A percentile compares a stretch with the other conserved stretches of the same genome.
These are phyloP conservation scores for Medicago ruthenica DNA, from an alignment of 306 rosid species.

Conservation along the genomic window DNA sequence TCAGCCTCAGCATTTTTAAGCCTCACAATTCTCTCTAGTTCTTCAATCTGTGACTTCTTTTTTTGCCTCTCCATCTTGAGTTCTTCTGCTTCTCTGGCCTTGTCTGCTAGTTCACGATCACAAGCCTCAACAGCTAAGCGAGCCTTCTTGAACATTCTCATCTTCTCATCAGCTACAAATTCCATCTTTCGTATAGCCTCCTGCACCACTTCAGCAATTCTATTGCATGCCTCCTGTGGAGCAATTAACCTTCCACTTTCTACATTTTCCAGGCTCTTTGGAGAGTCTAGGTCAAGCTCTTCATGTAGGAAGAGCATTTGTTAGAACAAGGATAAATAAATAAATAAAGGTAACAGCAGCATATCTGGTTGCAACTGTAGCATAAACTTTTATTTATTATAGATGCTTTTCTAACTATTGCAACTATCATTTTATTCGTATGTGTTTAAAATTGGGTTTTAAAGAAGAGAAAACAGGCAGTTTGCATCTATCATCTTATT, in stretches of 20 bases:
- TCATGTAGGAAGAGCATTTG: slow-evolving; percentile 42
- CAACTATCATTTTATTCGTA: slow-evolving; percentile 13
- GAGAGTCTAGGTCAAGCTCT: slow-evolving; percentile 89
- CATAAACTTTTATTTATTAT: slow-evolving; percentile 14
- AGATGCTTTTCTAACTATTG: background rate
- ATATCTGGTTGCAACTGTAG: slow-evolving; percentile 17
- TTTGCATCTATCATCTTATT: background rate
- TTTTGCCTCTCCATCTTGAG: slow-evolving; percentile 84
- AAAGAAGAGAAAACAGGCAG: slow-evolving; percentile 16
- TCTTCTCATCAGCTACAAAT: slow-evolving; percentile 97
- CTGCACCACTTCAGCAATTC: slow-evolving; percentile 93
- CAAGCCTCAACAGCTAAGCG: slow-evolving; percentile 85
- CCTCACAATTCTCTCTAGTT: slow-evolving; percentile 93
- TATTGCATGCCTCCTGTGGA: slow-evolving; percentile 95
- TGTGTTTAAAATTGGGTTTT: slow-evolving; percentile 14
- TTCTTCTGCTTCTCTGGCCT: slow-evolving; percentile 83
- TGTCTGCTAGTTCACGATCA: slow-evolving; percentile 88
- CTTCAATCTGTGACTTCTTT: slow-evolving; percentile 86
- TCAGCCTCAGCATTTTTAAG: slow-evolving; percentile 96
- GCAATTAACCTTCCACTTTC: slow-evolving; percentile 85
- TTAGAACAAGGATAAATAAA: slow-evolving; percentile 31
- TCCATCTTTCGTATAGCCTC: slow-evolving; percentile 98
- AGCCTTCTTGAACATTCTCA: slow-evolving; percentile 94
- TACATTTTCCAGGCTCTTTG: slow-evolving; percentile 79
- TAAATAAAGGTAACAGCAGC: background rate